A percentile compares a stretch with the other conserved stretches of the same genome.
Evolutionary conservation across 2,329 filamentous ascomycete genomes (phyloP).

Genomic region (Exophiala alcalophila): DNA sequence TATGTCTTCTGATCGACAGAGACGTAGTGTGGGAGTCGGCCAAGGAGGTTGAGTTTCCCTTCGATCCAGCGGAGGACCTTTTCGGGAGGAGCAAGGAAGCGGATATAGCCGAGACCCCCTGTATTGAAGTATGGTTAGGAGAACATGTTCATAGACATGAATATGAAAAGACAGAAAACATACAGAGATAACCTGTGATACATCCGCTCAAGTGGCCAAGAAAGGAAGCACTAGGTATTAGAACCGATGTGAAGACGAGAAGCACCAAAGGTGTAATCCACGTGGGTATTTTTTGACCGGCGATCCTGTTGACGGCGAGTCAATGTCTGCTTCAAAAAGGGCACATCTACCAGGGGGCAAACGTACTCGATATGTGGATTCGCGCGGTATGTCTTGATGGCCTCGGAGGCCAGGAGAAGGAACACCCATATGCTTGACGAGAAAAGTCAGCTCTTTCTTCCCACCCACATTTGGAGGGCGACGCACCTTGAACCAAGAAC

Average conservation of each 20-base stretch:
- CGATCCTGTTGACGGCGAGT: slow-evolving; percentile 44
- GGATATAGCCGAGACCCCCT: slow-evolving; percentile 86
- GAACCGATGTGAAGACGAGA: slow-evolving; percentile 68
- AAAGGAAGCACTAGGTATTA: slow-evolving; percentile 78
- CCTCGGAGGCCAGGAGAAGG: slow-evolving; percentile 77
- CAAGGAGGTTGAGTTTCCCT: slow-evolving; percentile 78
- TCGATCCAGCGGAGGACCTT: slow-evolving; percentile 85
- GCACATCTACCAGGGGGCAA: not conserved
- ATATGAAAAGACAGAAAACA: slow-evolving; percentile 35
- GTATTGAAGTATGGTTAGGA: slow-evolving; percentile 2
- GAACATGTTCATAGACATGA: not conserved
- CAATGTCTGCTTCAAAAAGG: not conserved
- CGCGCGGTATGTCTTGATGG: slow-evolving; percentile 76
- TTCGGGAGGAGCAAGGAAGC: slow-evolving; percentile 85
- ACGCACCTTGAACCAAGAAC: slow-evolving; percentile 79
- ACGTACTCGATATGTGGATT: slow-evolving; percentile 70
- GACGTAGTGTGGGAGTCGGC: slow-evolving; percentile 83
- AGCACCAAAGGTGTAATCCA: slow-evolving; percentile 85
- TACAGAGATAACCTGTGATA: slow-evolving; percentile 81
- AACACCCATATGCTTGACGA: slow-evolving; percentile 81
- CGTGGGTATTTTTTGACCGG: slow-evolving; percentile 74
- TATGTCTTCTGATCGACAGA: slow-evolving; percentile 95
- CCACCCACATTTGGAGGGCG: not conserved
- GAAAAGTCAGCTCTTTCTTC: slow-evolving; percentile 2
- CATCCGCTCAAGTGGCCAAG: slow-evolving; percentile 83